Percentiles rank a stretch among this genome's conserved stretches.
Conservation (phyloP, 257 asterid genomes). For the Pogostemon cablin region DNA sequence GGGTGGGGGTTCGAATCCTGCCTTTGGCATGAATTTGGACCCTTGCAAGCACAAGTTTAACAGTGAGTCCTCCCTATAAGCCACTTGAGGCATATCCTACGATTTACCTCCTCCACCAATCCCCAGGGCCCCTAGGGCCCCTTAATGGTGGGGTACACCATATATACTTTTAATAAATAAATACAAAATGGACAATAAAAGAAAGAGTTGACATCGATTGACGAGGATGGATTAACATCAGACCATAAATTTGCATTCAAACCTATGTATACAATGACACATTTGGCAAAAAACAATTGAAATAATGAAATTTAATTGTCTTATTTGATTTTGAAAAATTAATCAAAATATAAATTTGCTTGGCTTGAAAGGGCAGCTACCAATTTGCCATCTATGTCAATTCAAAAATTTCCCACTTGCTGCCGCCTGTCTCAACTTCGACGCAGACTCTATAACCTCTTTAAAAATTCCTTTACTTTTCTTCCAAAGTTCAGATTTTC, state of each 20-base stretch:
- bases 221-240: background rate
- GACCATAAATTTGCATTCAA: background rate
- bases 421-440: slow-evolving; percentile 31
- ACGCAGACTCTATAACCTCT: slow-evolving; percentile 37
- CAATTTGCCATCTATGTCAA: slow-evolving; percentile 36
- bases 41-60: too few relatives aligned
- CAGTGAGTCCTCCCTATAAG: too few relatives aligned
- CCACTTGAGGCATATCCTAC: too few relatives aligned
- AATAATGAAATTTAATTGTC: background rate
- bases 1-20: too few relatives aligned
- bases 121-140: too few relatives aligned
- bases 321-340: background rate
- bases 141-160: too few relatives aligned
- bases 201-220: background rate
- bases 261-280: background rate
- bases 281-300: slow-evolving; percentile 27
- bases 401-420: slow-evolving; percentile 36
- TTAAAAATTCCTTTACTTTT: background rate
- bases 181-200: background rate
- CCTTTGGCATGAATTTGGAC: too few relatives aligned
- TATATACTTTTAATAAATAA: too few relatives aligned
- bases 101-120: too few relatives aligned
- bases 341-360: slow-evolving; percentile 2
- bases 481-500: background rate
- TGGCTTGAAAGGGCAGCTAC: slow-evolving; percentile 42